A percentile compares a stretch with the other conserved stretches of the same genome.
phyloP scores from a whole-genome alignment of 2,329 filamentous ascomycete species.

The Xylaria sp. region DNA sequence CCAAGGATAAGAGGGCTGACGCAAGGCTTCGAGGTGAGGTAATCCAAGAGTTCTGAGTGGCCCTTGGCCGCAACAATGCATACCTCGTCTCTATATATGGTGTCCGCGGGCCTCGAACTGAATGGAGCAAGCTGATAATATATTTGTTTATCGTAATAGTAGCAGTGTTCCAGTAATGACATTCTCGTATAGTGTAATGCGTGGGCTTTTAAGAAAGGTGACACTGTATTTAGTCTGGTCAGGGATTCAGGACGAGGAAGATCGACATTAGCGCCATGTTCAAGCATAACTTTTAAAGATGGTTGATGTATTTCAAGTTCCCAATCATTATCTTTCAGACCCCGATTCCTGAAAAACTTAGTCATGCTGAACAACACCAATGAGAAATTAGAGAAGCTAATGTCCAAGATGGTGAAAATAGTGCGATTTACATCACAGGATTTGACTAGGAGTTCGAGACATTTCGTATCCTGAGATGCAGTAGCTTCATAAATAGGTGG shows the following conservation, averaged over 20 bases:
- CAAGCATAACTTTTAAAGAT: background rate
- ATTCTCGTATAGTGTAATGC: background rate
- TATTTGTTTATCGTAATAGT: background rate
- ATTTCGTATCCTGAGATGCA: background rate
- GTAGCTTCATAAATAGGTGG: constrained; percentile 4
- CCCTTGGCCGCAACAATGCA: background rate
- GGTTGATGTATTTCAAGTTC: background rate
- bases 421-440: background rate
- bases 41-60: background rate
- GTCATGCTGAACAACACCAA: background rate
- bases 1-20: background rate
- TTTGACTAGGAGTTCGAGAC: background rate
- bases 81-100: background rate
- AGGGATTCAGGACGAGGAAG: background rate
- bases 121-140: background rate
- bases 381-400: background rate
- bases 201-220: background rate
- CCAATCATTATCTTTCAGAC: background rate
- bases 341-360: background rate
- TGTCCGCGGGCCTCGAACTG: background rate
- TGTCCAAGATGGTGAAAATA: background rate
- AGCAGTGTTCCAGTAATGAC: background rate
- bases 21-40: background rate
- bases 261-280: background rate
- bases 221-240: rapidly evolving